Evolutionary conservation across 495 filamentous ascomycete species (phyloP).

Genomic region (Lentithecium fluviatile): DNA sequence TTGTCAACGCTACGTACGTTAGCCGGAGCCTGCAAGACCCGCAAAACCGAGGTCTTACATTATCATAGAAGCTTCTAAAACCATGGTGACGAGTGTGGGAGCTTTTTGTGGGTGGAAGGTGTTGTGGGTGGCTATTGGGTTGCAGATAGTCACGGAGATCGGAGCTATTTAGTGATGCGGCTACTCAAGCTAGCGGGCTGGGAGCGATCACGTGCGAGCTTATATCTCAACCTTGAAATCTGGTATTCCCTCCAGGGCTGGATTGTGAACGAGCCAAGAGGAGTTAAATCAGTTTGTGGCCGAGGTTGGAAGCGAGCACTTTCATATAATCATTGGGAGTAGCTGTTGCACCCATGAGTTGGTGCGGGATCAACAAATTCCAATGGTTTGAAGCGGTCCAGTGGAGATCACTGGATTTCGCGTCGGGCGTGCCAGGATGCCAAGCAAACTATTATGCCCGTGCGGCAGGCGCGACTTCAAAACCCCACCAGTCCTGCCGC

Average conservation of each 20-base stretch:
- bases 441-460: neutral
- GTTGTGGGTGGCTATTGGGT: neutral
- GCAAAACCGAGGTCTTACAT: conserved; percentile 52
- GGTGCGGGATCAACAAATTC: no score
- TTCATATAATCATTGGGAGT: no score
- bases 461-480: conserved; percentile 31
- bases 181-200: neutral
- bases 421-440: neutral
- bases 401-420: conserved; percentile 2
- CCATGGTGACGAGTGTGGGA: conserved; percentile 51
- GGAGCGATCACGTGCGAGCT: no score
- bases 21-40: conserved; percentile 18
- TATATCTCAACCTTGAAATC: no score
- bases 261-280: no score
- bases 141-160: neutral
- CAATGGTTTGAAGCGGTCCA: no score
- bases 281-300: no score
- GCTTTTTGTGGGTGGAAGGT: neutral
- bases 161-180: neutral
- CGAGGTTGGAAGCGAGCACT: no score
- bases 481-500: neutral
- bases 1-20: conserved; percentile 76
- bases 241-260: no score
- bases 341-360: no score
- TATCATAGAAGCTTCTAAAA: conserved; percentile 72